Evolutionary conservation across 2,329 filamentous ascomycete genomes (phyloP).

Genomic region (Zymoseptoria brevis): DNA sequence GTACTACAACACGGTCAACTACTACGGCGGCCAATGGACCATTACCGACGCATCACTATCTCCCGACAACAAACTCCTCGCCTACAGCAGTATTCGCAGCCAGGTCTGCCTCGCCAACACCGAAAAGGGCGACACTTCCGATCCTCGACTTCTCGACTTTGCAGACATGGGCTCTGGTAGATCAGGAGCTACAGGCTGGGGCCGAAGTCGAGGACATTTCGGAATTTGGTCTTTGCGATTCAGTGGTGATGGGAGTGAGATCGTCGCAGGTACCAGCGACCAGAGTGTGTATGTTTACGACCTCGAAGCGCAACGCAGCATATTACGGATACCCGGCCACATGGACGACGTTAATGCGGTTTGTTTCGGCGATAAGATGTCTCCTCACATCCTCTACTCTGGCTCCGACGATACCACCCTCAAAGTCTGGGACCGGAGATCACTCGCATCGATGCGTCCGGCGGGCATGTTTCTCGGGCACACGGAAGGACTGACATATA

Average conservation of each 20-base stretch:
- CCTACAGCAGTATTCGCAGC: conserved; percentile 81
- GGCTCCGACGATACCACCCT: conserved; percentile 90
- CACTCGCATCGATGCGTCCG: conserved; percentile 53
- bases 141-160: conserved; percentile 74
- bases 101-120: conserved; percentile 81
- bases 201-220: conserved; percentile 24
- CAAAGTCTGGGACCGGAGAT: conserved; percentile 90
- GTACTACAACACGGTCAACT: conserved; percentile 92
- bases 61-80: conserved; percentile 84
- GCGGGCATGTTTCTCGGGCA: conserved; percentile 59
- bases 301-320: conserved; percentile 67
- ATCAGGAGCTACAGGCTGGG: conserved; percentile 20
- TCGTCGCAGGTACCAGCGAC: conserved; percentile 80
- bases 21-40: conserved; percentile 87
- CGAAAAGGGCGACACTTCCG: conserved; percentile 70
- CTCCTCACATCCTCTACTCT: conserved; percentile 90
- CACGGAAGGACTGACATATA: conserved; percentile 58
- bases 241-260: conserved; percentile 80
- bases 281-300: conserved; percentile 83
- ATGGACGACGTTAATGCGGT: conserved; percentile 90
- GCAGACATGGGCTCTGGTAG: conserved; percentile 40
- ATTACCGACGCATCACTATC: conserved; percentile 88
- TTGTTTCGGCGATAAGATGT: conserved; percentile 81
- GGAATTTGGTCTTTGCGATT: conserved; percentile 80
- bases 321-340: conserved; percentile 72